Percentiles rank a stretch among this genome's conserved stretches.
phyloP scores from a whole-genome alignment of 2,329 filamentous ascomycete species.

The Calonectria pseudoturangicola region DNA sequence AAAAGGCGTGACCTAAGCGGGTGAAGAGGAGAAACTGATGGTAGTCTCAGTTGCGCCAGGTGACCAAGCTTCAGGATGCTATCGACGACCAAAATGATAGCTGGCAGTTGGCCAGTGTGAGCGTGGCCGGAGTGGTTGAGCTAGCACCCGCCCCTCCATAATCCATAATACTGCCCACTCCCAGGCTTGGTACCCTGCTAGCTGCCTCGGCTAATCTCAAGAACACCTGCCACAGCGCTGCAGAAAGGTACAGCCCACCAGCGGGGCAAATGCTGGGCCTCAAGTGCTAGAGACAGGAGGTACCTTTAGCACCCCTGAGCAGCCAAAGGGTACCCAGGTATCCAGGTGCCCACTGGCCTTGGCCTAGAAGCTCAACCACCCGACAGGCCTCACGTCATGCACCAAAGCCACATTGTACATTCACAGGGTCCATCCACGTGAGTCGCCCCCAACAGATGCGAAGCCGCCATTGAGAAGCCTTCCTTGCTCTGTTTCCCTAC shows the following conservation, averaged over 20 bases:
- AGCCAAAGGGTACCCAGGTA: background rate
- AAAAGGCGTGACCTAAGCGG: slow-evolving; percentile 14
- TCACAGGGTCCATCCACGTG: slow-evolving; percentile 37
- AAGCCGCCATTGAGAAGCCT: slow-evolving; percentile 16
- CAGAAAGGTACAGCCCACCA: background rate
- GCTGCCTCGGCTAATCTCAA: slow-evolving; percentile 17
- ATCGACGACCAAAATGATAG: slow-evolving; percentile 18
- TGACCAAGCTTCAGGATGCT: slow-evolving; percentile 18
- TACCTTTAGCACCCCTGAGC: too few relatives aligned
- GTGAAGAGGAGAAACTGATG: slow-evolving; percentile 1
- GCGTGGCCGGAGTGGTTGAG: slow-evolving; percentile 18
- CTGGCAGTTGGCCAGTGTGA: slow-evolving; percentile 22
- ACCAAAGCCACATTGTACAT: slow-evolving; percentile 31
- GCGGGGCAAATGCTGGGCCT: slow-evolving; percentile 8
- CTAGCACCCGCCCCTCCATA: slow-evolving; percentile 28
- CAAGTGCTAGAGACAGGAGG: background rate
- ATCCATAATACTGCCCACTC: slow-evolving; percentile 8
- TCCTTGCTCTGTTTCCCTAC: slow-evolving; percentile 4
- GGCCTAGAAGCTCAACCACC: slow-evolving; percentile 23
- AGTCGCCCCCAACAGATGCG: slow-evolving; percentile 36
- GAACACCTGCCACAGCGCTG: background rate
- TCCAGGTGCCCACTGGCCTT: background rate
- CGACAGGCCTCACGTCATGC: slow-evolving; percentile 30
- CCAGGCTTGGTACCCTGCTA: slow-evolving; percentile 13
- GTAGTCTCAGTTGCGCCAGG: slow-evolving; percentile 1